These are phyloP conservation scores for Trichosporon ovoides DNA, from an alignment of 1,284 basidiomycete species.

Conservation along the genomic window DNA sequence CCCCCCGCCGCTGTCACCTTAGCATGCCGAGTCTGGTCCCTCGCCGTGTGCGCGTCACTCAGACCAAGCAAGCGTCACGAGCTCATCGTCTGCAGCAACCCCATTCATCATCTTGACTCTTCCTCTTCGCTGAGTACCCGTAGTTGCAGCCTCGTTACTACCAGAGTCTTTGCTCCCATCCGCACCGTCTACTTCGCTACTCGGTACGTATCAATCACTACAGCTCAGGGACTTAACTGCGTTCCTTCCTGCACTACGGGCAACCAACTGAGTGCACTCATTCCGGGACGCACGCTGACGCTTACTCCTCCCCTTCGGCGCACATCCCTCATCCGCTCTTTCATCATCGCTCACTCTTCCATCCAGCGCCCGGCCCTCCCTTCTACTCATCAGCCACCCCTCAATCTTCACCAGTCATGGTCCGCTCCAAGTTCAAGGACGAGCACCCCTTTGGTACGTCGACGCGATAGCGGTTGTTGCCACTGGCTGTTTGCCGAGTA, in stretches of 20 bases:
- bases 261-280: background rate
- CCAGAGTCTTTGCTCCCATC: too few relatives aligned
- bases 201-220: background rate
- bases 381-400: background rate
- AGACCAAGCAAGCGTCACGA: background rate
- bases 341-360: background rate
- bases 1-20: too few relatives aligned
- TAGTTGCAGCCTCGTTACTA: background rate
- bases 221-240: background rate
- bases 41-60: slow-evolving; percentile 2
- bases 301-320: slow-evolving; percentile 3
- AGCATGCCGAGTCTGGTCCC: background rate
- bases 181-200: too few relatives aligned
- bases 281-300: background rate
- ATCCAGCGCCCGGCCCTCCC: background rate
- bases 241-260: background rate
- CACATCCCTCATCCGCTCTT: background rate
- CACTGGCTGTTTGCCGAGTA: background rate
- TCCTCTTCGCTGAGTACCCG: slow-evolving; percentile 1
- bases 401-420: slow-evolving; percentile 46
- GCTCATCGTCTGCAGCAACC: background rate
- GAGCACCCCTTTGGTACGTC: slow-evolving; percentile 93
- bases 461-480: background rate
- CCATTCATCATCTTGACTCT: slow-evolving; percentile 1
- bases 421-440: slow-evolving; percentile 99